Conservation (phyloP, 2,329 filamentous ascomycete species). For the Aspergillus pseudotamarii region DNA sequence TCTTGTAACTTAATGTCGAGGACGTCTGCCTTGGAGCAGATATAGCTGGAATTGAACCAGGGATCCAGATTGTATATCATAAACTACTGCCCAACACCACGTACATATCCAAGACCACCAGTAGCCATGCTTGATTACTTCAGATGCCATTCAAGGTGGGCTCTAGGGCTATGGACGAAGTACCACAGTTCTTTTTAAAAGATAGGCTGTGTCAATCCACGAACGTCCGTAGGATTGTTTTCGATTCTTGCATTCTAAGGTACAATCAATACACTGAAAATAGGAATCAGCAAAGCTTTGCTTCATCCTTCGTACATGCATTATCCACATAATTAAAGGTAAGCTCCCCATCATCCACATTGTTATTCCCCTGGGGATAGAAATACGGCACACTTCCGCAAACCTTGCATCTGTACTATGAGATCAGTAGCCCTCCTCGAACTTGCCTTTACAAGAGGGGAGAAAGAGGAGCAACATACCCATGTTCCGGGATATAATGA, state of each 20-base stretch:
- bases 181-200: background rate
- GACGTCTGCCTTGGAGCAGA: background rate
- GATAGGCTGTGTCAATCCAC: background rate
- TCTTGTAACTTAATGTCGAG: background rate
- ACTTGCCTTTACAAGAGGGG: too few species aligned
- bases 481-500: background rate
- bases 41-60: background rate
- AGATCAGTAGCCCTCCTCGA: background rate
- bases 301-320: background rate
- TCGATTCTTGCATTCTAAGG: too few species aligned
- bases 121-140: background rate
- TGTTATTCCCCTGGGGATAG: background rate
- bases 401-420: background rate
- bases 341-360: background rate
- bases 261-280: background rate
- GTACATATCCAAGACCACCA: background rate
- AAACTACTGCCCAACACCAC: background rate
- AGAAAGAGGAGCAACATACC: background rate
- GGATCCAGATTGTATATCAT: background rate
- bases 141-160: background rate
- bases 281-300: background rate
- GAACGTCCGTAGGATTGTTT: background rate
- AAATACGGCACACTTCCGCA: background rate
- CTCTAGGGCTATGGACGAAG: background rate
- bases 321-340: slow-evolving; percentile 1